Evolutionary conservation across 139 green algal genomes (phyloP), one percentile per base, ranked within the genome.

Genomic region (Chlorella sorokiniana): DNA sequence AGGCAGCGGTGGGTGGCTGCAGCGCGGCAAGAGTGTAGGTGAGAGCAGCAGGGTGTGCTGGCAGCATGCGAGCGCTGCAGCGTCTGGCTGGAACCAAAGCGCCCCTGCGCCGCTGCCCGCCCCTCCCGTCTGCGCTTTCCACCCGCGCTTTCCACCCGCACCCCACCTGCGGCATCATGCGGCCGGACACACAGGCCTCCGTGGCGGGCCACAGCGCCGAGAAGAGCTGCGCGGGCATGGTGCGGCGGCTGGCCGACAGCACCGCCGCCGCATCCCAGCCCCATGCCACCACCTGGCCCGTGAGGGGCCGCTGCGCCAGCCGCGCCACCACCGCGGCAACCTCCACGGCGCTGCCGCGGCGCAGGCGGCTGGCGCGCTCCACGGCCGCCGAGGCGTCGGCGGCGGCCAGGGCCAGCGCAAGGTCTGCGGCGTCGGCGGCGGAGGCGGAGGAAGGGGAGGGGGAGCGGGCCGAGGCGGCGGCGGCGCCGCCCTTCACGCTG

Each of bases 281-380:
- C 73, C 74, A 86, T 11, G 82, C 82, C 48, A 67, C 74, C 31
- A 86, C 82, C 56, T 86, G 82, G 31, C 78, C 68, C 2, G 51
- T 77, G 35, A 83, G 52, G 11, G 65, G 78, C 27, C 48, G 65
- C 78, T 69, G 65, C 78, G 59, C 69, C 5, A 83, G 48, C 0
- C 65, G 65, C 35, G 54, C 38, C 29, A 69, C 48, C 11, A 83
- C 25, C 1, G 18, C 38, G 6, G 42, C 37, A 3, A 83, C 9
- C 48, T 83, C 78, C 2, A 83, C 35, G 25, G 18, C 10, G 56
- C 52, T 40, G 23, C 42, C 1, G 0, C 48, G 44, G 0, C 76
- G 44, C 22, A 35, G 38, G 67, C 38, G 8, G 67, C 18, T 69
- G 9, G 4, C 9, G 8, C 4, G 7, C 11, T 11, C 63, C n/a